These are phyloP conservation scores for Ajuga chamaepitys DNA, from an alignment of 257 asterid genomes.

Conservation along the genomic window DNA sequence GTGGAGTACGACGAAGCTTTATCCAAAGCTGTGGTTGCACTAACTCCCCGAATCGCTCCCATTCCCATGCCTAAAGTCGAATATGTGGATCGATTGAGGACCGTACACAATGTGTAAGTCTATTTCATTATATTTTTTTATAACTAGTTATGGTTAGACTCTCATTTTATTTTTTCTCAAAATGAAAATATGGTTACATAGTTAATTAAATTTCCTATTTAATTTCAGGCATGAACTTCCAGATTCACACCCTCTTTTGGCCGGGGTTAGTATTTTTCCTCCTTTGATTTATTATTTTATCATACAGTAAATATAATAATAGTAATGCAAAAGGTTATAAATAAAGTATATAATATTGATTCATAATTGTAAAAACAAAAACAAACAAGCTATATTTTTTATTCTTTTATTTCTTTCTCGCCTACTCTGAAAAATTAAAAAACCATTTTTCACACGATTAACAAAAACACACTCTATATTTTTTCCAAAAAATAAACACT, in stretches of 20 bases:
- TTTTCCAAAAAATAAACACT: too few species aligned
- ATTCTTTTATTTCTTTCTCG: too few species aligned
- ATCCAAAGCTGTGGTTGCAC: conserved; percentile 27
- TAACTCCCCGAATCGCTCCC: conserved; percentile 9
- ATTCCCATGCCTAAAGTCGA: conserved; percentile 23
- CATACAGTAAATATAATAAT: background rate
- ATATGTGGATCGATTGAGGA: conserved; percentile 19
- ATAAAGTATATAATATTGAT: too few species aligned
- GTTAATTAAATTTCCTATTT: background rate
- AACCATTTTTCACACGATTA: too few species aligned
- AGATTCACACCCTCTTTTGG: conserved; percentile 50
- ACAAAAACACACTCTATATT: too few species aligned
- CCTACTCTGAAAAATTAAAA: too few species aligned
- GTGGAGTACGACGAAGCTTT: background rate
- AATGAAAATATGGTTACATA: background rate
- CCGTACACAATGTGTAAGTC: conserved; percentile 44
- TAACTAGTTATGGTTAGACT: background rate
- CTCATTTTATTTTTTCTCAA: background rate
- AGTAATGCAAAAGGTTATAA: too few species aligned
- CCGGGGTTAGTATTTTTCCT: conserved; percentile 24
- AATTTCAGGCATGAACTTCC: conserved; percentile 55
- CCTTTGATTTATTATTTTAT: background rate
- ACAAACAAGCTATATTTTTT: too few species aligned
- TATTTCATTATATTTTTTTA: background rate
- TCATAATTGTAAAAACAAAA: background rate